These are phyloP conservation scores for Naganishia onofrii DNA, from an alignment of 768 basidiomycete genomes.

Conservation along the genomic window DNA sequence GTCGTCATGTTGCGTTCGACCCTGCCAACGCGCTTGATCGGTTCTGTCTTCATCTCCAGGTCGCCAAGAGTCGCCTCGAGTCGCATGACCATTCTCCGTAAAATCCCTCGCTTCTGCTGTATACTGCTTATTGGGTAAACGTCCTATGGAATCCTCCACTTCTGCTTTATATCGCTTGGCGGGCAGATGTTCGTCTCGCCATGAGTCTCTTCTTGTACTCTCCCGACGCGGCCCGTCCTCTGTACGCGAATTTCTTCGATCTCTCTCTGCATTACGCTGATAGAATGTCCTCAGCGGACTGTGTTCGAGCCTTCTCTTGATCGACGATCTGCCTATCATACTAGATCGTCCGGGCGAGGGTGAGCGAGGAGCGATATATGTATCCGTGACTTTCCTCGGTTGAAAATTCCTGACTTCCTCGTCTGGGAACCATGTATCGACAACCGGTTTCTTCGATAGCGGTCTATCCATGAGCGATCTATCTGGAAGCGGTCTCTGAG, in stretches of 20 bases:
- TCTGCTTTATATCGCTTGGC: neutral
- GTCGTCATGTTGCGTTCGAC: neutral
- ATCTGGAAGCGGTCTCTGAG: neutral
- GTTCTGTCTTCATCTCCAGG: neutral
- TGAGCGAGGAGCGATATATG: neutral
- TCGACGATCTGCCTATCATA: neutral
- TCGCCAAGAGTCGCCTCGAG: neutral
- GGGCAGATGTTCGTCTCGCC: neutral
- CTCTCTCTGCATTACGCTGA: neutral
- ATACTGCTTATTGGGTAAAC: neutral
- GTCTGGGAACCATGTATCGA: neutral
- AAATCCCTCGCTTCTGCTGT: neutral
- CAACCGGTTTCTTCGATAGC: neutral
- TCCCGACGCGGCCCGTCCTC: neutral
- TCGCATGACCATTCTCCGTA: too few species aligned
- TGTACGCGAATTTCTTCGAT: neutral
- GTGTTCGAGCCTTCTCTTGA: constrained; percentile 2
- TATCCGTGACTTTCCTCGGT: neutral
- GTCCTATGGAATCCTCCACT: neutral
- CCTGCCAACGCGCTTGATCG: neutral
- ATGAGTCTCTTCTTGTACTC: neutral
- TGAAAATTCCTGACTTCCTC: neutral
- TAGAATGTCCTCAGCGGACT: neutral
- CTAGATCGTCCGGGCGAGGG: neutral
- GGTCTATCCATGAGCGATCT: neutral